A percentile compares a stretch with the other conserved stretches of the same genome.
Conservation (phyloP, 371 early-diverging fungal species). For the Batkoa obscura region DNA sequence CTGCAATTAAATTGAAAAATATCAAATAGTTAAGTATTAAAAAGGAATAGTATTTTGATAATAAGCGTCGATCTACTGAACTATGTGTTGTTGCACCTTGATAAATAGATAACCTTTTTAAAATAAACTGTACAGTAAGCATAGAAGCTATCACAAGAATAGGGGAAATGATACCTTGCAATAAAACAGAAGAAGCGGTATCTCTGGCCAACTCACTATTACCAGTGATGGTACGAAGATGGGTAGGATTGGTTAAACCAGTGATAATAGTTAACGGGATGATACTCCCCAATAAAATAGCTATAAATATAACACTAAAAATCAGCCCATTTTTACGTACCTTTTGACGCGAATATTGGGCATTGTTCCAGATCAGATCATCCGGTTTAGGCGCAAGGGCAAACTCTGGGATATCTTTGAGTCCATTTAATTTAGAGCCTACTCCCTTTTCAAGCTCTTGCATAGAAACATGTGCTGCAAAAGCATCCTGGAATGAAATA, state of each 20-base stretch:
- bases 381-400: conserved; percentile 7
- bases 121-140: not conserved
- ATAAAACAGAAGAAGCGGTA: not conserved
- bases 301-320: not conserved
- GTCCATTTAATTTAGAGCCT: not conserved
- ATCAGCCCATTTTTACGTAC: not conserved
- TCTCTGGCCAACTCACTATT: not conserved
- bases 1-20: not conserved
- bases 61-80: not conserved
- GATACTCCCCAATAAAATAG: not conserved
- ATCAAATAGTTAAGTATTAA: conserved; percentile 1
- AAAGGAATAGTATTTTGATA: conserved; percentile 4
- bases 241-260: not conserved
- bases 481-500: conserved; percentile 40
- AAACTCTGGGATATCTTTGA: not conserved
- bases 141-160: not conserved
- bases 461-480: conserved; percentile 30
- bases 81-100: not conserved
- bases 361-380: conserved; percentile 8
- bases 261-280: not conserved
- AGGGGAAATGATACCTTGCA: not conserved
- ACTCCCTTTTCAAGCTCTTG: conserved; percentile 1
- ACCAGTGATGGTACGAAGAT: not conserved
- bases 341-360: not conserved
- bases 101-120: not conserved